These are phyloP conservation scores for Mucor mucedo DNA, from an alignment of 371 early-diverging fungal species.

Conservation along the genomic window DNA sequence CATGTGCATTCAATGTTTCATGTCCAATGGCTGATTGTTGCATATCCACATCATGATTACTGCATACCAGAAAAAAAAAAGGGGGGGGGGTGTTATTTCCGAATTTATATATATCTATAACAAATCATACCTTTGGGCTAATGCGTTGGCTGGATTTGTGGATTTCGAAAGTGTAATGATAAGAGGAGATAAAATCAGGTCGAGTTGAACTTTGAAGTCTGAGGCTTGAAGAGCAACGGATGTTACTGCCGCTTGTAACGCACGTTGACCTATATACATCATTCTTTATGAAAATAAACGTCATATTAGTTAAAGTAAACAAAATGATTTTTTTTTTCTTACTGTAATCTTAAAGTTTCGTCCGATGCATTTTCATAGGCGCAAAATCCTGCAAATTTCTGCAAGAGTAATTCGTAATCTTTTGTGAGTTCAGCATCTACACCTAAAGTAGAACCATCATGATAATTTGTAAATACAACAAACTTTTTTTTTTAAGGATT, in stretches of 20 bases:
- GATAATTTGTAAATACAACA: constrained; percentile 66
- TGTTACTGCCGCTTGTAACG: constrained; percentile 56
- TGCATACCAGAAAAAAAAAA: background rate
- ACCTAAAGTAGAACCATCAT: constrained; percentile 70
- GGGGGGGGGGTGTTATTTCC: too few relatives aligned
- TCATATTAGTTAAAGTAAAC: background rate
- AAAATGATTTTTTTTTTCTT: background rate
- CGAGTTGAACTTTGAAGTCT: constrained; percentile 59
- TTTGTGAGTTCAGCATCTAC: constrained; percentile 71
- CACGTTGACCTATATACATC: constrained; percentile 61
- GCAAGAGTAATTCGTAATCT: constrained; percentile 55
- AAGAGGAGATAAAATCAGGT: constrained; percentile 62
- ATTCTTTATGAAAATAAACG: constrained; percentile 36
- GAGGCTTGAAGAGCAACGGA: constrained; percentile 63
- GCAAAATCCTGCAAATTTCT: constrained; percentile 65
- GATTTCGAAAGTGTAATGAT: constrained; percentile 51
- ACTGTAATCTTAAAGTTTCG: constrained; percentile 38
- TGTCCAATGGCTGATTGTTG: constrained; percentile 31
- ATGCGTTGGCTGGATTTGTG: constrained; percentile 38
- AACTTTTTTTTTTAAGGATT: constrained; percentile 50
- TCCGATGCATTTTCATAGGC: constrained; percentile 43
- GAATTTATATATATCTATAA: background rate
- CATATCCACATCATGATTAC: constrained; percentile 31
- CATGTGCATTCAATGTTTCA: constrained; percentile 29
- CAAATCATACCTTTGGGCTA: constrained; percentile 28